A percentile compares a stretch with the other conserved stretches of the same genome.
Evolutionary conservation across 1,139 yeast species (phyloP).

Genomic region (Blastobotrys proliferans): DNA sequence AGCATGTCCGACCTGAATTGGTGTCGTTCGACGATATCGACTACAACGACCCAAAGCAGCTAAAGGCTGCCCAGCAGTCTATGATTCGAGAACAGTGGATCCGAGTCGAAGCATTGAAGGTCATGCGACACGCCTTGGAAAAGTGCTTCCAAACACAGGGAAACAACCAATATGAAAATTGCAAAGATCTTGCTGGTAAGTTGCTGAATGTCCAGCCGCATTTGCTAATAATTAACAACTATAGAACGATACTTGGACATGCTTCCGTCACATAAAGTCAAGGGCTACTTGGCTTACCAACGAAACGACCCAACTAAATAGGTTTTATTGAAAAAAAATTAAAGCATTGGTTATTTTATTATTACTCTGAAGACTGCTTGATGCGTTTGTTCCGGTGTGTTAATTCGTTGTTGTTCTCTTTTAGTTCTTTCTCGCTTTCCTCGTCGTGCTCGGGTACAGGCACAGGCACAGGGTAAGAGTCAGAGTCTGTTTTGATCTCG

Average conservation of each 20-base stretch:
- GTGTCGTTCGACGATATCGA: slow-evolving; percentile 83
- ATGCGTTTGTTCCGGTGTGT: slow-evolving; percentile 1
- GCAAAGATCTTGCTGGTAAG: slow-evolving; percentile 62
- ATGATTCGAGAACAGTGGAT: slow-evolving; percentile 79
- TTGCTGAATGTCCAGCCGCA: slow-evolving; percentile 4
- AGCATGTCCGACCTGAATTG: slow-evolving; percentile 64
- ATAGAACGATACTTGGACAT: slow-evolving; percentile 65
- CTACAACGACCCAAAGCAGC: slow-evolving; percentile 60
- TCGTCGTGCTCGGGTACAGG: background rate
- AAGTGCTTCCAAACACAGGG: slow-evolving; percentile 61
- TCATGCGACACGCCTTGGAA: slow-evolving; percentile 69
- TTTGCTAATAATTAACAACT: background rate
- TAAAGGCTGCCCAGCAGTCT: slow-evolving; percentile 70
- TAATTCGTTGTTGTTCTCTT: background rate
- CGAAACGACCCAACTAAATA: slow-evolving; percentile 79
- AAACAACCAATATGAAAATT: slow-evolving; percentile 71
- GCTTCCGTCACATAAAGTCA: slow-evolving; percentile 63
- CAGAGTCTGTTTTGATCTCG: background rate
- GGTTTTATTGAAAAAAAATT: slow-evolving; percentile 13
- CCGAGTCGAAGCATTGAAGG: slow-evolving; percentile 62
- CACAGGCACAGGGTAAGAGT: background rate
- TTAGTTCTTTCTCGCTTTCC: background rate
- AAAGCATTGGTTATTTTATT: background rate
- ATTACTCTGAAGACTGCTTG: background rate
- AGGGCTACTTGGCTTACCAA: slow-evolving; percentile 77